Evolutionary conservation across 2,329 filamentous ascomycete species (phyloP), one percentile per base, ranked within the genome.

Genomic region (Penicillium griseofulvum): DNA sequence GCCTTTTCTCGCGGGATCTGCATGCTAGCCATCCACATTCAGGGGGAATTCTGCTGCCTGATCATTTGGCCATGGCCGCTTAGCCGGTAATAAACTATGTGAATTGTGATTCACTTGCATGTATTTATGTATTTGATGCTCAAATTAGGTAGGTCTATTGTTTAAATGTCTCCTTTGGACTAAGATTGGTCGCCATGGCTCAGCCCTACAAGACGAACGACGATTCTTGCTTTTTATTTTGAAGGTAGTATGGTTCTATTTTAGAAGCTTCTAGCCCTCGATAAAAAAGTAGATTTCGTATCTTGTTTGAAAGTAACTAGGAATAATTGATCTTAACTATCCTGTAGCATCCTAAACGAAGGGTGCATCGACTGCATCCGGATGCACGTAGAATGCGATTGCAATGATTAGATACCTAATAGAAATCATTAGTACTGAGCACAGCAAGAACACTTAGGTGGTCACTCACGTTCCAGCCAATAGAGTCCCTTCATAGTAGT

Each of bases 401-500:
- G 59, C 59, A 22, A 62, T 60, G 24, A 62, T 62, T 14, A 62
- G 34, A 42, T 62, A 62, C 14, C 59, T 62, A 24, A 12, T 5
- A n/a, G 11, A 22, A 9, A 26, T n/a, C 5, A 38, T 62, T 49
- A 62, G 53, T 16, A 45, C 17, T 0, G 9, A 22, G 1, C 29
- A 8, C 10, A 39, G 24, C 1, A 16, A 34, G 10, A 28, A 47
- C 2, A 42, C 6, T 12, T n/a, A 22, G 24, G 19, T 22, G n/a
- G 10, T 2, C 10, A 56, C 61, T 60, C 42, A 63, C 61, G 60
- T 63, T 51, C 61, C 61, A 31, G 60, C 49, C 26, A 63, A 46
- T 34, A 63, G 45, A 36, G 49, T 51, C 6, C 61, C 61, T 43
- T 62, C 61, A 28, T 62, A 61, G 43, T 63, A 63, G 42, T 63